phyloP scores from a whole-genome alignment of 768 basidiomycete species.

The Tylopilus rubrobrunneus region DNA sequence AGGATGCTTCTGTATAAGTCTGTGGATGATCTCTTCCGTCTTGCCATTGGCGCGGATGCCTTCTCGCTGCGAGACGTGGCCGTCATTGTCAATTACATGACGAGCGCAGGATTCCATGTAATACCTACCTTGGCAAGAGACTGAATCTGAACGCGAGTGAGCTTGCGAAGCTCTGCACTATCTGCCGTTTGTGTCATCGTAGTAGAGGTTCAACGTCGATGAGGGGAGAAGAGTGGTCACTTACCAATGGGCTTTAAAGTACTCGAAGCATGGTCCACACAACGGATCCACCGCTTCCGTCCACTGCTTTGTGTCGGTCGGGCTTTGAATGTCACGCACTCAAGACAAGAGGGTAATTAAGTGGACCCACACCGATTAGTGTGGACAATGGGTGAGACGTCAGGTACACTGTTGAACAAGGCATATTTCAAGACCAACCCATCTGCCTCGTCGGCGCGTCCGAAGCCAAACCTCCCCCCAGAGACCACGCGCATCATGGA shows the following conservation, averaged over 20 bases:
- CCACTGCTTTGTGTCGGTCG: too few relatives aligned
- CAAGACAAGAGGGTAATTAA: too few relatives aligned
- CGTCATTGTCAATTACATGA: neutral
- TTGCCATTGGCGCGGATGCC: constrained; percentile 24
- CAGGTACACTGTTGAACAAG: neutral
- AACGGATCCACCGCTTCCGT: too few relatives aligned
- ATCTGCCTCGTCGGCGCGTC: constrained; percentile 11
- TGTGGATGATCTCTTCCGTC: constrained; percentile 27
- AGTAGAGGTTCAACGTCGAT: neutral
- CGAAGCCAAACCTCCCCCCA: neutral
- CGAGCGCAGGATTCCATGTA: neutral
- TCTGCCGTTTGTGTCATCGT: constrained; percentile 10
- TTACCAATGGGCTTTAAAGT: neutral
- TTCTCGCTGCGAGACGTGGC: constrained; percentile 18
- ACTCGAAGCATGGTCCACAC: too few relatives aligned
- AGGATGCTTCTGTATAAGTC: constrained; percentile 24
- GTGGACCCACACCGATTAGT: too few relatives aligned
- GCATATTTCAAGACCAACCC: constrained; percentile 1
- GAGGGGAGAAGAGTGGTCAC: neutral
- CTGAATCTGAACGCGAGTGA: constrained; percentile 22
- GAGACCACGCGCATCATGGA: constrained; percentile 11
- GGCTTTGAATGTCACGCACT: too few relatives aligned
- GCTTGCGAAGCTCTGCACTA: constrained; percentile 17
- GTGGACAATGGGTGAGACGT: neutral
- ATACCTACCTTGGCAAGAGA: constrained; percentile 23